phyloP scores from a whole-genome alignment of 2,329 filamentous ascomycete species.

The Hymenotorrendiella dingleyae region DNA sequence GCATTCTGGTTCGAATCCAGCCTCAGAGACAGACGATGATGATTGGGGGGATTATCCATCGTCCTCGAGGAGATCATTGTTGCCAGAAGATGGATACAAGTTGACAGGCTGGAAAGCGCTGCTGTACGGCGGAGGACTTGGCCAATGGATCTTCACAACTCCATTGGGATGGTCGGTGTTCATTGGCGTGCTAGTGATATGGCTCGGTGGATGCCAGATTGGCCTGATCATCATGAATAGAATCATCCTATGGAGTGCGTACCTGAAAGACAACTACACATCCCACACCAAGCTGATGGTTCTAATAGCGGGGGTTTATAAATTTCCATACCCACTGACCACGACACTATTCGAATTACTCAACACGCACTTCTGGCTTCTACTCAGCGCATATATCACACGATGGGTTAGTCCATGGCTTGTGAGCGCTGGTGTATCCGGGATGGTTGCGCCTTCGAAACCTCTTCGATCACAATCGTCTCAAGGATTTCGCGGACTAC shows the following conservation, averaged over 20 bases:
- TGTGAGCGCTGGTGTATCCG: slow-evolving; percentile 32
- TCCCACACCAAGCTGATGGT: slow-evolving; percentile 26
- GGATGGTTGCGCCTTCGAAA: slow-evolving; percentile 37
- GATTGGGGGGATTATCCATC: slow-evolving; percentile 31
- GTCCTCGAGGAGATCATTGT: slow-evolving; percentile 32
- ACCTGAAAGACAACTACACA: slow-evolving; percentile 27
- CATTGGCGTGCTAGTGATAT: slow-evolving; percentile 41
- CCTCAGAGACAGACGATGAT: slow-evolving; percentile 42
- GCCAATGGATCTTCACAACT: slow-evolving; percentile 42
- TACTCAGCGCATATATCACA: slow-evolving; percentile 42
- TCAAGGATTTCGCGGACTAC: slow-evolving; percentile 25
- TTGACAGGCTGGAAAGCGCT: slow-evolving; percentile 30
- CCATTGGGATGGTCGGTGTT: slow-evolving; percentile 42
- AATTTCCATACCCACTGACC: slow-evolving; percentile 47
- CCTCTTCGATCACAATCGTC: slow-evolving; percentile 32
- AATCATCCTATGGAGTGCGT: slow-evolving; percentile 42
- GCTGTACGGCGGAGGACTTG: slow-evolving; percentile 38
- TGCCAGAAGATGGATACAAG: slow-evolving; percentile 21
- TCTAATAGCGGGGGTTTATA: slow-evolving; percentile 39
- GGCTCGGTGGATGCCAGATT: slow-evolving; percentile 41
- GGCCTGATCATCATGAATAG: slow-evolving; percentile 44
- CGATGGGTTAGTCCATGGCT: slow-evolving; percentile 38
- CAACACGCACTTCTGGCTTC: slow-evolving; percentile 42
- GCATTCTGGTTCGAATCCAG: slow-evolving; percentile 34
- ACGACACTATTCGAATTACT: slow-evolving; percentile 44